phyloP scores from a whole-genome alignment of 2,329 filamentous ascomycete species.

The Penicillium sumatraense region DNA sequence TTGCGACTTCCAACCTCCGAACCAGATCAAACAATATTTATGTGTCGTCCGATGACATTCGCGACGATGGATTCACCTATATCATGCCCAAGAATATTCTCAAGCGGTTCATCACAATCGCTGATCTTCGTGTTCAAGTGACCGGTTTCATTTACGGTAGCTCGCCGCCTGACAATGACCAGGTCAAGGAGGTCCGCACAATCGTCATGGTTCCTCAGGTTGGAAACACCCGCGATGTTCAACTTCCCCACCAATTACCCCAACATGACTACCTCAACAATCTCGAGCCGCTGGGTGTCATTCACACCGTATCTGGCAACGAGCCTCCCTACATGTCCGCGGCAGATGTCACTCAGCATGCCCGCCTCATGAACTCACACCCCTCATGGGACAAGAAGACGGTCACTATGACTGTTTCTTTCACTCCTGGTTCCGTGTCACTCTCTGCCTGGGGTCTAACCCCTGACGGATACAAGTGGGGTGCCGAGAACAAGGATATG shows the following conservation, averaged over 20 bases:
- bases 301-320: conserved; percentile 93
- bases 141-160: conserved; percentile 93
- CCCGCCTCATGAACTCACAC: conserved; percentile 85
- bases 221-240: conserved; percentile 87
- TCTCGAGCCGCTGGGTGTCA: conserved; percentile 89
- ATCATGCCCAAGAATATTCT: conserved; percentile 99
- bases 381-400: conserved; percentile 84
- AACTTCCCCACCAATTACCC: conserved; percentile 85
- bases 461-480: conserved; percentile 94
- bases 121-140: conserved; percentile 94
- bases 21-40: conserved; percentile 98
- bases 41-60: conserved; percentile 92
- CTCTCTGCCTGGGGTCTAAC: conserved; percentile 92
- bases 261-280: conserved; percentile 87
- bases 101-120: conserved; percentile 97
- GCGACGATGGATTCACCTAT: conserved; percentile 89
- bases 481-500: conserved; percentile 90
- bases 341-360: conserved; percentile 90
- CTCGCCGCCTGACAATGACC: conserved; percentile 90
- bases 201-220: conserved; percentile 99
- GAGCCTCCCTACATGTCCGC: conserved; percentile 97
- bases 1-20: conserved; percentile 92
- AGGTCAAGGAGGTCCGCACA: conserved; percentile 94
- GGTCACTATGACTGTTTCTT: conserved; percentile 91
- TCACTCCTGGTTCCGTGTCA: conserved; percentile 95